These are phyloP conservation scores for Calonectria pteridis DNA, from an alignment of 2,329 filamentous ascomycete genomes.

Conservation along the genomic window DNA sequence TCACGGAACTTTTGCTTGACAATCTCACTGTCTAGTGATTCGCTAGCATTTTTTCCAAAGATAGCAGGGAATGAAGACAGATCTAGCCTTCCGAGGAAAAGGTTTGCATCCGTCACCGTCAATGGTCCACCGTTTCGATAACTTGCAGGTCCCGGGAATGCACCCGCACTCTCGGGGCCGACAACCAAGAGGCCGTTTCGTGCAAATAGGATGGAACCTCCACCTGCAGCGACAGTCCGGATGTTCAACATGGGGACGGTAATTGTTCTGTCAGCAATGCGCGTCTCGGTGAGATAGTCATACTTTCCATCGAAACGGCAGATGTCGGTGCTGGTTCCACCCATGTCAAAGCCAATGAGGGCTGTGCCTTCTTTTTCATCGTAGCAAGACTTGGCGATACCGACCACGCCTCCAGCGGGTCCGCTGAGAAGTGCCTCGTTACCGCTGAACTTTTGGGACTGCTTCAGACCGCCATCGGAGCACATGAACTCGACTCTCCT, in stretches of 20 bases:
- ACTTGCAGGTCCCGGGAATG: constrained; percentile 77
- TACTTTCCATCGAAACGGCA: constrained; percentile 77
- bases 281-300: constrained; percentile 79
- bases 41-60: constrained; percentile 76
- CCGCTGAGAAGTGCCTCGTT: constrained; percentile 76
- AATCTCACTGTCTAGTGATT: constrained; percentile 57
- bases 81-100: constrained; percentile 70
- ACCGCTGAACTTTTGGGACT: constrained; percentile 71
- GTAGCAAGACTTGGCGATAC: constrained; percentile 77
- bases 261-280: constrained; percentile 77
- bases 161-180: constrained; percentile 78
- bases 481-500: constrained; percentile 78
- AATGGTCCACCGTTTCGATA: constrained; percentile 79
- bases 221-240: constrained; percentile 72
- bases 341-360: constrained; percentile 62
- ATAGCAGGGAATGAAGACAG: constrained; percentile 77
- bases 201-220: constrained; percentile 70
- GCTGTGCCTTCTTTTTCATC: constrained; percentile 74
- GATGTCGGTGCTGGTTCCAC: constrained; percentile 79
- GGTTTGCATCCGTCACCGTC: constrained; percentile 79
- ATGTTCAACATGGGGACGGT: constrained; percentile 80
- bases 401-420: constrained; percentile 78
- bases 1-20: constrained; percentile 53
- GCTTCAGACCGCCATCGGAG: constrained; percentile 57
- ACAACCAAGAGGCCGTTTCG: constrained; percentile 78